These are phyloP conservation scores for Sporisorium iseilematis-ciliati DNA, from an alignment of 1,284 basidiomycete species.

Conservation along the genomic window DNA sequence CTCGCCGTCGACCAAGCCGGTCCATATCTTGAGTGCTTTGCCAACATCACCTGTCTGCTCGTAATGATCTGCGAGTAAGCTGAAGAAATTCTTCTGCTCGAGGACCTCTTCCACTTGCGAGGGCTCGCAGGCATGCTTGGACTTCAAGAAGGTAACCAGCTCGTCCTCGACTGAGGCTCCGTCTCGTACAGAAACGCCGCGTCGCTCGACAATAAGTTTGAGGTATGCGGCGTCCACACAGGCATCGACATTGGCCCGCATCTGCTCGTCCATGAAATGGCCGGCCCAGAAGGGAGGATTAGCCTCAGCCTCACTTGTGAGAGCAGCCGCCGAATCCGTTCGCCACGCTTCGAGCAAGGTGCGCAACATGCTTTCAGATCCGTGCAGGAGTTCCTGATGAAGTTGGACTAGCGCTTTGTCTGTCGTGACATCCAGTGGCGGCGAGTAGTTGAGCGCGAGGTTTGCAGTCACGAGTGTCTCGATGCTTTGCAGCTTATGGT, in stretches of 20 bases:
- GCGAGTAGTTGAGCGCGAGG: slow-evolving; percentile 55
- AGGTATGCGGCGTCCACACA: slow-evolving; percentile 36
- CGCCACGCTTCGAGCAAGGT: slow-evolving; percentile 32
- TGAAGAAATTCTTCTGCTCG: slow-evolving; percentile 12
- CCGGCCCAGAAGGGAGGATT: slow-evolving; percentile 19
- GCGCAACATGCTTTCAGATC: slow-evolving; percentile 50
- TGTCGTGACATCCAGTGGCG: slow-evolving; percentile 31
- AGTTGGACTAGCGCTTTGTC: slow-evolving; percentile 35
- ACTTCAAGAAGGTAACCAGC: slow-evolving; percentile 31
- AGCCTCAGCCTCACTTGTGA: neutral
- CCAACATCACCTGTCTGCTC: slow-evolving; percentile 26
- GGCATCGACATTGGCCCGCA: slow-evolving; percentile 30
- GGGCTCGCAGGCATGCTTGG: slow-evolving; percentile 34
- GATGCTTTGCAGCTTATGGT: slow-evolving; percentile 17
- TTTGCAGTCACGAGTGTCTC: slow-evolving; percentile 37
- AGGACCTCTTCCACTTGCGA: slow-evolving; percentile 28
- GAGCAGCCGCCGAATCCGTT: slow-evolving; percentile 4
- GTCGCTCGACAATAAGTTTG: slow-evolving; percentile 21
- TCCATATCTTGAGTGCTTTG: slow-evolving; percentile 43
- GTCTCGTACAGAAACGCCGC: neutral
- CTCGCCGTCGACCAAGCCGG: slow-evolving; percentile 50
- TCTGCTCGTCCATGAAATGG: slow-evolving; percentile 39
- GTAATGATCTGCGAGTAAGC: slow-evolving; percentile 37
- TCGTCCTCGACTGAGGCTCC: slow-evolving; percentile 16
- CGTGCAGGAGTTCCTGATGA: neutral